Base-by-base conservation (phyloP, 768 basidiomycete species). In the Collybia sordida region DNA sequence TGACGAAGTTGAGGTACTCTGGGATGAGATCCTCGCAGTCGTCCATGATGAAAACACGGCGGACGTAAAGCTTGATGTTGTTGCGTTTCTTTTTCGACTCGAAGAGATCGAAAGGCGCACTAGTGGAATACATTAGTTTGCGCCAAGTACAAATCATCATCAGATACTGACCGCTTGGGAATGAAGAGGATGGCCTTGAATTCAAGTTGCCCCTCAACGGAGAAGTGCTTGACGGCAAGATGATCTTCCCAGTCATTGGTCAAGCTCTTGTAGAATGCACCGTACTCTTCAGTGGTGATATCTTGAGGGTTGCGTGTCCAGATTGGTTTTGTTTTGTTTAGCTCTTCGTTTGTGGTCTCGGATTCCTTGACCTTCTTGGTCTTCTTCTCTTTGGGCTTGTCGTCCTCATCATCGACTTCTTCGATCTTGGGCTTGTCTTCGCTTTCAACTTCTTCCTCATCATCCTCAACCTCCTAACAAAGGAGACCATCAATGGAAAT, bases 41-140 rank as follows among this genome's bases (percentile, higher is more conserved):
- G 74, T 99, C 97, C 93, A 97, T 98, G 83, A 99, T 98, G 82
- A 99, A 98, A 65, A 98, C 96, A 50, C 97, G 93, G 79, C 97
- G 93, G 61, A 99, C 97, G 69, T 98, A 99, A 69, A 99, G 94
- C 79, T 99, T 99, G 83, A 99, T 98, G 89, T 98, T 98, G 84
- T 98, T 98, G 64, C 96, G 92, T 85, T 98, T 98, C 90, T 98
- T 98, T 89, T 99, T 98, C 53, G 90, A 91, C 80, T 99, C 97
- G 77, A 99, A 99, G 69, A 99, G 88, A 66, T 99, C 97, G 73
- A 98, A 98, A 45, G 97, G 97, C 38, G 96, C 97, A 53, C 94
- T 94, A 41, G 38, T 18, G 46, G 14, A 31, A 27, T 27, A 27
- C 27, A 27, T 27, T 27, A 27, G 25, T 12, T 59, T 47, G 15